Conservation (phyloP, 148 eudicot genomes). For the Vaccinium myrtillus region DNA sequence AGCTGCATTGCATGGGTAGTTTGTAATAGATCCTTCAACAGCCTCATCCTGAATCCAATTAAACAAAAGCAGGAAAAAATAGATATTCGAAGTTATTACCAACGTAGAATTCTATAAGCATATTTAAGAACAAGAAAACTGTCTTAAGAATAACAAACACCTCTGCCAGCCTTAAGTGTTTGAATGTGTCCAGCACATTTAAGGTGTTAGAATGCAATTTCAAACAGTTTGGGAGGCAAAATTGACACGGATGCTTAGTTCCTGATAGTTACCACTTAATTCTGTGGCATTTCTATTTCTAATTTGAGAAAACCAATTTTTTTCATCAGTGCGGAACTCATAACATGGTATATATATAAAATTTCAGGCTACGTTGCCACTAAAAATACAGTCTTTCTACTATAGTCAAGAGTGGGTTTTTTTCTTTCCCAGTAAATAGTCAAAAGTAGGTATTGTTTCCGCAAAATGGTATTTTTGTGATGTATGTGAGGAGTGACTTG, state of each 20-base stretch:
- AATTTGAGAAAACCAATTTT: background rate
- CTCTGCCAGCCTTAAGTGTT: background rate
- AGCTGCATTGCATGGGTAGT: constrained; percentile 64
- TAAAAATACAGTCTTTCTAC: too few relatives aligned
- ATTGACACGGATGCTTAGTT: background rate
- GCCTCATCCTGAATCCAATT: constrained; percentile 46
- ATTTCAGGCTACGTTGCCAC: background rate
- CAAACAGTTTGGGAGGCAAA: background rate
- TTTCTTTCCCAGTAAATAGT: too few relatives aligned
- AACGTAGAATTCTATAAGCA: background rate
- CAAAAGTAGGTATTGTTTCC: too few relatives aligned
- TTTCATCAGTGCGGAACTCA: background rate
- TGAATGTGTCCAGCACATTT: background rate
- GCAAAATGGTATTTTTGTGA: too few relatives aligned
- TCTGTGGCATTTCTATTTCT: background rate
- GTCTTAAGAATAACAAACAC: background rate
- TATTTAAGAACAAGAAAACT: background rate
- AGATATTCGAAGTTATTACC: background rate
- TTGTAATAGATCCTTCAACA: constrained; percentile 36
- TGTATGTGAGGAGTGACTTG: too few relatives aligned
- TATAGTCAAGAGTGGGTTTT: too few relatives aligned
- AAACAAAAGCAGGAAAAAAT: background rate
- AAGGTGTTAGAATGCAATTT: background rate
- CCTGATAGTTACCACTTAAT: background rate
- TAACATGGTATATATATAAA: background rate